These are phyloP conservation scores for Candolleomyces aberdarensis DNA, from an alignment of 768 basidiomycete genomes.

Conservation along the genomic window DNA sequence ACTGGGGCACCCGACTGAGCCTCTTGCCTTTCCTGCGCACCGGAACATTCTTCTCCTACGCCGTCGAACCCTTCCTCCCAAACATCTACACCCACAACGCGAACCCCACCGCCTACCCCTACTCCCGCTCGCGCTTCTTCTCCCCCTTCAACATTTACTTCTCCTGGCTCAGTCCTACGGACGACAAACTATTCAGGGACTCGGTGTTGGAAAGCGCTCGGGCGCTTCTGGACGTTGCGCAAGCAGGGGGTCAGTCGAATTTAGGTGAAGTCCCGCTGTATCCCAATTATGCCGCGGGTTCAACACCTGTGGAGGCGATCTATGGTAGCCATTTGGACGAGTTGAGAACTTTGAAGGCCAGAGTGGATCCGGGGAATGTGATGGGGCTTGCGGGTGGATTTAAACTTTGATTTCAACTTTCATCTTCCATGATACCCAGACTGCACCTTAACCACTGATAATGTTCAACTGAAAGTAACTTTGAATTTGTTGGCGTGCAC, in stretches of 20 bases:
- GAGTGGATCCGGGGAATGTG: constrained; percentile 53
- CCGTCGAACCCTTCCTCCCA: constrained; percentile 50
- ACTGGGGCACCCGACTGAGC: constrained; percentile 37
- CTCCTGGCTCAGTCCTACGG: constrained; percentile 37
- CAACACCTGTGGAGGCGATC: constrained; percentile 47
- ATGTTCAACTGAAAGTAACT: too few species aligned
- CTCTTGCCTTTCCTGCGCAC: constrained; percentile 14
- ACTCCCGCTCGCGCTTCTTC: constrained; percentile 31
- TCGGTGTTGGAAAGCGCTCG: constrained; percentile 37
- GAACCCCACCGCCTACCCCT: constrained; percentile 45
- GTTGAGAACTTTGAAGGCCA: constrained; percentile 37
- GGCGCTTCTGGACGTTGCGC: constrained; percentile 36
- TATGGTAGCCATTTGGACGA: constrained; percentile 47
- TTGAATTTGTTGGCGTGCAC: too few species aligned
- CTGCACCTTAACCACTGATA: too few species aligned
- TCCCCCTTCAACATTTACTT: constrained; percentile 47
- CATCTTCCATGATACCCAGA: too few species aligned
- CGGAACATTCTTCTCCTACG: constrained; percentile 38
- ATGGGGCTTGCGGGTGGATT: constrained; percentile 71
- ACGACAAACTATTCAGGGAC: constrained; percentile 38
- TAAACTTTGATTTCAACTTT: constrained; percentile 32
- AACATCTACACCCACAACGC: constrained; percentile 34
- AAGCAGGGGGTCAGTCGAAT: constrained; percentile 36
- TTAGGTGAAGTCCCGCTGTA: constrained; percentile 42
- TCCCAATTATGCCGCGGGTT: constrained; percentile 56